Conservation (phyloP, 2,329 filamentous ascomycete species). For the Ilyonectria mors-panacis region DNA sequence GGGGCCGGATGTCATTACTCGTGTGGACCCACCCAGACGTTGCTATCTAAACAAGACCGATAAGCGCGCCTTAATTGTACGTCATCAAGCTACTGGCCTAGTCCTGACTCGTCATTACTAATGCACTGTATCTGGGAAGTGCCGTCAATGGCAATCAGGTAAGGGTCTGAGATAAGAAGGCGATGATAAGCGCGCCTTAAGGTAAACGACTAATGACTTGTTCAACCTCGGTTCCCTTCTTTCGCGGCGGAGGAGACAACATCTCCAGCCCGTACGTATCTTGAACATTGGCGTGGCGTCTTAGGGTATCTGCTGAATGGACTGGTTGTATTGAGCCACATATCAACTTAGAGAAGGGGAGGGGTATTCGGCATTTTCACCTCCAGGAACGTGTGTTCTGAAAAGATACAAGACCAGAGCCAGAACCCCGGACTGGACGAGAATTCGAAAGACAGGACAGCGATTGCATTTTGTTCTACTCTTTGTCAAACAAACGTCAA, state of each 20-base stretch:
- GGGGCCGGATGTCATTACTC: neutral
- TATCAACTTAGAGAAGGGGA: neutral
- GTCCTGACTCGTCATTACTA: neutral
- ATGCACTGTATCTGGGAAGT: neutral
- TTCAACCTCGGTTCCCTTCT: neutral
- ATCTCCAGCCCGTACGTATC: neutral
- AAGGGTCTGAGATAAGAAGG: neutral
- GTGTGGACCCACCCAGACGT: neutral
- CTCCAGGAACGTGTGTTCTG: no score
- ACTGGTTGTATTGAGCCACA: neutral
- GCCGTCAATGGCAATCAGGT: neutral
- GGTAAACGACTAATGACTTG: neutral
- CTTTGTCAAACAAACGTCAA: neutral
- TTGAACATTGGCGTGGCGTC: neutral
- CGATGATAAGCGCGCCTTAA: conserved; percentile 14
- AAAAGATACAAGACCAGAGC: neutral
- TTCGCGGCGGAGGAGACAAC: neutral
- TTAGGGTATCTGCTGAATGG: neutral
- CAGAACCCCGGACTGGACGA: neutral
- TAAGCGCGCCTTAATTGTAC: conserved; percentile 1
- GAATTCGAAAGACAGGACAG: neutral
- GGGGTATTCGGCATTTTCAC: neutral
- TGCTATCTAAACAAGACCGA: neutral
- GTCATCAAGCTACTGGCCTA: neutral
- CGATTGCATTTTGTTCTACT: neutral